Evolutionary conservation across 352 stramenopile genomes (phyloP), one percentile per base, ranked within the genome.

Genomic region (Globisporangium abappressorium): DNA sequence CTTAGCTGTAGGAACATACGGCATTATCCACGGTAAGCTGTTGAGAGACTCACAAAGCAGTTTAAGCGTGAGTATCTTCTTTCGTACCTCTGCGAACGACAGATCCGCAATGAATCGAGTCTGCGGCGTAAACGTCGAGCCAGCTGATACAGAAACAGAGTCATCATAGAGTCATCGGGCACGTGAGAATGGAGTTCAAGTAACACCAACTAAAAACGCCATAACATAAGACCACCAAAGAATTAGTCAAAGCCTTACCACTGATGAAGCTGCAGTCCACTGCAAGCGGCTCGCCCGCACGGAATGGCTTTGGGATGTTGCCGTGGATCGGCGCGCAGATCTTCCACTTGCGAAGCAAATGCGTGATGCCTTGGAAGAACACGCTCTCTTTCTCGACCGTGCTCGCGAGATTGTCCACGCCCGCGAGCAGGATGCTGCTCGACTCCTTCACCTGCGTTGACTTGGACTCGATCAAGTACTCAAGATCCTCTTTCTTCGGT

Each of bases 241-340:
- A 57, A 24, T 18, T 8, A 30, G 18, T 11, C 20, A 62, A 65
- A 74, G 75, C 63, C 56, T 61, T 63, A 95, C 87, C 83, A 49
- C 85, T 94, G 28, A 78, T 73, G 61, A 90, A 96, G 72, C 88
- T 94, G 74, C 88, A 96, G 64, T 96, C 88, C 18, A 96, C 81
- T 2, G 88, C 88, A 8, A 96, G 73, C 6, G 86, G 85, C 65
- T 96, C 88, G 18, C 88, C 88, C 0, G 86, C 86, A 20, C 88
- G 85, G 60, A 96, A 96, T 3, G 88, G 88, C 71, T 94, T 94
- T 3, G 88, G 86, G 64, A 96, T 96, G 28, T 90, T 94, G 57
- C 88, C 88, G 62, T 96, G 88, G 33, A 94, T 91, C 14, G 88
- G 88, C 51, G 88, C 88, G 56, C 84, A 94, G 49, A 96, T 83